phyloP scores from a whole-genome alignment of 2,329 filamentous ascomycete species.

The Ophiostoma ips region DNA sequence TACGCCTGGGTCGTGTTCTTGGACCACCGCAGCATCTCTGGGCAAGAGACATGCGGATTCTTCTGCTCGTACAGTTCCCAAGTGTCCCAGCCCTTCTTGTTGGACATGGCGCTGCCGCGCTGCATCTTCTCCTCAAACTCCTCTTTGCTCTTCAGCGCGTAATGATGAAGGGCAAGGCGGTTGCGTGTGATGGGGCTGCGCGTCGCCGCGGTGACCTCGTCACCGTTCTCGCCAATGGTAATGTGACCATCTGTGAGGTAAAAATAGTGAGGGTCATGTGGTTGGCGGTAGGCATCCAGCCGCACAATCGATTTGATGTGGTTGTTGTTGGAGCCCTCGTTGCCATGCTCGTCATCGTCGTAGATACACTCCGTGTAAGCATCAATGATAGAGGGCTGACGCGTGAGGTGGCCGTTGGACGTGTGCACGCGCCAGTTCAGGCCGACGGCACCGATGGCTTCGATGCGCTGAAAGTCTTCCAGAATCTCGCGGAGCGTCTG shows the following conservation, averaged over 20 bases:
- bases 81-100: constrained; percentile 8
- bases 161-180: constrained; percentile 10
- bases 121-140: constrained; percentile 11
- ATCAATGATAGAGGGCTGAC: constrained; percentile 6
- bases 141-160: constrained; percentile 7
- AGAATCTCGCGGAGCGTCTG: constrained; percentile 7
- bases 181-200: constrained; percentile 9
- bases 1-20: too few relatives aligned
- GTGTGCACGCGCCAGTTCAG: constrained; percentile 11
- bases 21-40: constrained; percentile 12
- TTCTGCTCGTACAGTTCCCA: constrained; percentile 6
- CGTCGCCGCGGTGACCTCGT: not conserved
- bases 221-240: constrained; percentile 9
- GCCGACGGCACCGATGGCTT: constrained; percentile 8
- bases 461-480: constrained; percentile 6
- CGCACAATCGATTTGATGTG: constrained; percentile 11
- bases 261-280: constrained; percentile 9
- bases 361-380: constrained; percentile 6
- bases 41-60: constrained; percentile 2
- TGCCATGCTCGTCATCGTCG: constrained; percentile 5
- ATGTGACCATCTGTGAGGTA: constrained; percentile 1
- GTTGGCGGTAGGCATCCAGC: constrained; percentile 1
- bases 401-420: constrained; percentile 7
- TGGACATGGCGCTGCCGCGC: constrained; percentile 12
- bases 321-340: constrained; percentile 4